phyloP scores from a whole-genome alignment of 73 alveolate genomes.

The Symbiodinium pilosum region DNA sequence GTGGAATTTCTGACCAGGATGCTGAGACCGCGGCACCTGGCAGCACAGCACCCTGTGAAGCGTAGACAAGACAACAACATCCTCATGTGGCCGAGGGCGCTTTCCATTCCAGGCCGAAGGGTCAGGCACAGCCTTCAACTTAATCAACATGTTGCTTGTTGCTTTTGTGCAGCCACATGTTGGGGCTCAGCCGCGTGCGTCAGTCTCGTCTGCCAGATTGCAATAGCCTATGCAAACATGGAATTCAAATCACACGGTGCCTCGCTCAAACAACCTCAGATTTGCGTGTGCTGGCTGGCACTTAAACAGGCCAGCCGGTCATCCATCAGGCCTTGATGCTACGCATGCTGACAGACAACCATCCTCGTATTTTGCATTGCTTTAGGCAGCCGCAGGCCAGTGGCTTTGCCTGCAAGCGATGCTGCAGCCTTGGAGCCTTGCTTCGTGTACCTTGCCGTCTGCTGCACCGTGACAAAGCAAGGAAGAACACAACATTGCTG shows the following conservation, averaged over 20 bases:
- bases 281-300: not conserved
- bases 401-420: not conserved
- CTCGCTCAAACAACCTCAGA: no score
- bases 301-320: not conserved
- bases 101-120: not conserved
- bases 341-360: no score
- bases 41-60: not conserved
- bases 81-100: not conserved
- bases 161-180: not conserved
- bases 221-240: constrained; percentile 20
- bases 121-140: constrained; percentile 17
- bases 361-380: no score
- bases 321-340: not conserved
- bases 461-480: not conserved
- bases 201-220: constrained; percentile 29
- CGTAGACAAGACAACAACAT: not conserved
- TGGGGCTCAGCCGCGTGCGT: not conserved
- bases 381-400: not conserved
- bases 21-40: not conserved
- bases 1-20: not conserved
- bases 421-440: not conserved
- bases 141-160: not conserved
- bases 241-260: no score
- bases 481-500: not conserved
- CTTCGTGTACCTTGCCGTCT: constrained; percentile 13